Conservation (phyloP, 1,139 yeast genomes). For the Meyerozyma athensensis region DNA sequence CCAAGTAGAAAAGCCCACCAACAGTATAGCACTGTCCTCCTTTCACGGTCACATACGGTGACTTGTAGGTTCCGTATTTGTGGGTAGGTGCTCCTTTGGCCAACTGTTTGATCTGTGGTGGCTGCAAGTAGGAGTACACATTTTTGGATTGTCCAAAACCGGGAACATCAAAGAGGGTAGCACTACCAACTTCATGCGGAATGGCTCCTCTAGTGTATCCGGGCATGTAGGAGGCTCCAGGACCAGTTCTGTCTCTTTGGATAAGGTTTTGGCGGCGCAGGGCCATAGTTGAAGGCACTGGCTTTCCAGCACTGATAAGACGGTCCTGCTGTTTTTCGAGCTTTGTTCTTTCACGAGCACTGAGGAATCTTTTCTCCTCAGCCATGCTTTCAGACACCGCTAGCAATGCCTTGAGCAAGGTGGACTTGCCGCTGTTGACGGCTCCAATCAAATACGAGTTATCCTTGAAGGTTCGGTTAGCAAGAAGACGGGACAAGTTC, state of each 20-base stretch:
- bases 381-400: conserved; percentile 10
- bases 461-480: conserved; percentile 30
- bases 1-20: conserved; percentile 58
- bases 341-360: conserved; percentile 11
- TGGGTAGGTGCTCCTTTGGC: conserved; percentile 34
- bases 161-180: conserved; percentile 50
- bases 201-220: conserved; percentile 52
- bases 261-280: conserved; percentile 9
- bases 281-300: background rate
- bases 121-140: conserved; percentile 26
- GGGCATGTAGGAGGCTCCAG: conserved; percentile 49
- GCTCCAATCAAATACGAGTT: conserved; percentile 61
- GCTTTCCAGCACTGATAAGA: conserved; percentile 8
- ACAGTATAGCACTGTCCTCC: conserved; percentile 46
- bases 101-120: conserved; percentile 28
- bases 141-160: conserved; percentile 34
- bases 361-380: conserved; percentile 5
- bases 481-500: conserved; percentile 38
- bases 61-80: conserved; percentile 30
- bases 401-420: conserved; percentile 50
- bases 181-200: conserved; percentile 25
- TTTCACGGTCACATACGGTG: conserved; percentile 35
- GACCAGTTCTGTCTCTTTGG: conserved; percentile 28
- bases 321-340: conserved; percentile 17
- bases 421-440: conserved; percentile 75